Evolutionary conservation across 2,329 filamentous ascomycete species (phyloP).

Genomic region (Phoma herbarum): DNA sequence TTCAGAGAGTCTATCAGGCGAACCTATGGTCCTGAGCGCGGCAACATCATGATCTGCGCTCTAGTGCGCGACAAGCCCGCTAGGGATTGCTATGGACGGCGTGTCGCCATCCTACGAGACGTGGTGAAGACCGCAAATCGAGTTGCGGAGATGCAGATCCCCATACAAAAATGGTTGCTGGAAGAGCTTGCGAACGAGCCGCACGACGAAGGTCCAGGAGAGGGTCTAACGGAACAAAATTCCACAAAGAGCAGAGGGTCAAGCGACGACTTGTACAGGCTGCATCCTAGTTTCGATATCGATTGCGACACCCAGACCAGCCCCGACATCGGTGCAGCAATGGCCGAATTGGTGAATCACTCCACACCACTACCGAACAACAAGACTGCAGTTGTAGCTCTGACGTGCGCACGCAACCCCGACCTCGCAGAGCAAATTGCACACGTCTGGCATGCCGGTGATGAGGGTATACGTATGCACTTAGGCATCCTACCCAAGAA

Average conservation of each 20-base stretch:
- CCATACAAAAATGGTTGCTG: conserved; percentile 30
- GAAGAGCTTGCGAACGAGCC: conserved; percentile 31
- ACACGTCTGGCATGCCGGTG: conserved; percentile 30
- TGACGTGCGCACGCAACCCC: conserved; percentile 25
- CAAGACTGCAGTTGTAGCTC: conserved; percentile 31
- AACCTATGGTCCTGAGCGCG: conserved; percentile 33
- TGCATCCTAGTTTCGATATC: conserved; percentile 1
- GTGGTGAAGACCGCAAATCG: conserved; percentile 21
- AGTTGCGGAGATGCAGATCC: conserved; percentile 36
- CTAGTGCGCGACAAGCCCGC: conserved; percentile 35
- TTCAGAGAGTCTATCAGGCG: conserved; percentile 37
- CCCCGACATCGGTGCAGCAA: conserved; percentile 26
- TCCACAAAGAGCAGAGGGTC: conserved; percentile 30
- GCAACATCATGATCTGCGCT: conserved; percentile 38
- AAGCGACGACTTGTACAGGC: conserved; percentile 22
- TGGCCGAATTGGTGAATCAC: conserved; percentile 25
- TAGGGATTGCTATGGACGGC: conserved; percentile 33
- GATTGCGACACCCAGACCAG: conserved; percentile 18
- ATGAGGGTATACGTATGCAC: conserved; percentile 33
- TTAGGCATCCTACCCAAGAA: conserved; percentile 27
- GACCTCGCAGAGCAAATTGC: conserved; percentile 29
- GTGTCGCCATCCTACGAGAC: conserved; percentile 32
- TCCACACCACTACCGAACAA: conserved; percentile 25
- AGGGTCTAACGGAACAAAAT: conserved; percentile 25
- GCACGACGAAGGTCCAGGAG: conserved; percentile 32